Percentiles rank a stretch among this genome's conserved stretches.
These are phyloP conservation scores for Meyerozyma athensensis DNA, from an alignment of 1,139 yeast genomes.

Conservation along the genomic window DNA sequence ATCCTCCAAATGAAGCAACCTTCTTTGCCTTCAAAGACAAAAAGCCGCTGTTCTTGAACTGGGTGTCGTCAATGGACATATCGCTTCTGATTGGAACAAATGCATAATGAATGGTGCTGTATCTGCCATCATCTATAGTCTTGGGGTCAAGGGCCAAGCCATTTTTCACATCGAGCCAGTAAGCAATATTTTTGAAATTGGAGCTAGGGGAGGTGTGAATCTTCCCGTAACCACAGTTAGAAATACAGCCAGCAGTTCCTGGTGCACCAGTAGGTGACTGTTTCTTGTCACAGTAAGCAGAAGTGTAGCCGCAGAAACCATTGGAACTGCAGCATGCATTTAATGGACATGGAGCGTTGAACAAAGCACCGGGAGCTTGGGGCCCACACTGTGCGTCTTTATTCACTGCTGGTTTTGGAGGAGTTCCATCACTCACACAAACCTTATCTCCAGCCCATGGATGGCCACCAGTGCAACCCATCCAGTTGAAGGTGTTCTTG, in stretches of 20 bases:
- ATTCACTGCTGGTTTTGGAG: slow-evolving; percentile 12
- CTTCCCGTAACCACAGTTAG: slow-evolving; percentile 16
- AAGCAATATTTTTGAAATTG: slow-evolving; percentile 14
- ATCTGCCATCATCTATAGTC: slow-evolving; percentile 7
- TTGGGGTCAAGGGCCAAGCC: slow-evolving; percentile 11
- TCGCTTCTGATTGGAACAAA: slow-evolving; percentile 14
- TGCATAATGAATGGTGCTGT: slow-evolving; percentile 15
- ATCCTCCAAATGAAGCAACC: slow-evolving; percentile 15
- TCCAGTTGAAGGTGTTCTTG: slow-evolving; percentile 14
- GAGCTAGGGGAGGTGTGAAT: slow-evolving; percentile 13
- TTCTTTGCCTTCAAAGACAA: slow-evolving; percentile 12
- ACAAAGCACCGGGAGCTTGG: slow-evolving; percentile 11
- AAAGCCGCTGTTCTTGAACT: slow-evolving; percentile 7
- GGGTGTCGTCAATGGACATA: slow-evolving; percentile 9
- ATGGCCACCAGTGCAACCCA: slow-evolving; percentile 10
- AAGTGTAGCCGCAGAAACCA: slow-evolving; percentile 14
- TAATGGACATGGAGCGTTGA: slow-evolving; percentile 12
- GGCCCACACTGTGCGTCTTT: slow-evolving; percentile 16
- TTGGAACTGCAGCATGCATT: slow-evolving; percentile 16
- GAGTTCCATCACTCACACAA: slow-evolving; percentile 13
- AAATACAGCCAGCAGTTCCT: slow-evolving; percentile 13
- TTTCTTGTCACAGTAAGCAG: slow-evolving; percentile 11
- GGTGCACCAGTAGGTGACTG: slow-evolving; percentile 8
- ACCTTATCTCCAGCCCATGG: slow-evolving; percentile 10
- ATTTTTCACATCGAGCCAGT: slow-evolving; percentile 15